phyloP scores from a whole-genome alignment of 2,329 filamentous ascomycete genomes.

The Neoarthrinium moseri region DNA sequence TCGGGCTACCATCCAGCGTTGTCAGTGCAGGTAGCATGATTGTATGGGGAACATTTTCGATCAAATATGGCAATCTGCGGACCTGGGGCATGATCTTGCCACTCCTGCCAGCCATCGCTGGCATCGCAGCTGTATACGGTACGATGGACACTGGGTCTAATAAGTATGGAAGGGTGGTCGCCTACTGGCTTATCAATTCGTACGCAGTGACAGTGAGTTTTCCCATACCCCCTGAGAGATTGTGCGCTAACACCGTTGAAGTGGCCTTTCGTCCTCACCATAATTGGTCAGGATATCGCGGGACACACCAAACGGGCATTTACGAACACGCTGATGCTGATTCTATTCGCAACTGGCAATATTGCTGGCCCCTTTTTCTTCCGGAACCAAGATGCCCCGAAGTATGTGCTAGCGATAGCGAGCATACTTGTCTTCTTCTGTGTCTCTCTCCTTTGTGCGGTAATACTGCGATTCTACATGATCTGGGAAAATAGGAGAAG shows the following conservation, averaged over 20 bases:
- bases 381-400: conserved; percentile 18
- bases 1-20: conserved; percentile 20
- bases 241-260: neutral
- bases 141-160: conserved; percentile 22
- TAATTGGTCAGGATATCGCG: conserved; percentile 31
- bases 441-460: conserved; percentile 19
- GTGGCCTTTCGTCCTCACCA: conserved; percentile 25
- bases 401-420: conserved; percentile 23
- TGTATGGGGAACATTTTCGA: conserved; percentile 21
- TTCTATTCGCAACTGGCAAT: conserved; percentile 18
- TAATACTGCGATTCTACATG: conserved; percentile 19
- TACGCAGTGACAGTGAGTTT: conserved; percentile 22
- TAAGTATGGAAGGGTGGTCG: conserved; percentile 57
- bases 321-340: conserved; percentile 29
- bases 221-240: too few relatives aligned
- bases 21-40: conserved; percentile 23
- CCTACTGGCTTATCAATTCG: conserved; percentile 43
- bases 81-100: conserved; percentile 26
- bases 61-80: conserved; percentile 21
- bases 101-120: conserved; percentile 23
- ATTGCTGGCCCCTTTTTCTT: conserved; percentile 23
- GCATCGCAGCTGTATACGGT: conserved; percentile 21
- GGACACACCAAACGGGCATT: conserved; percentile 34
- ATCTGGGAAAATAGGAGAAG: conserved; percentile 45
- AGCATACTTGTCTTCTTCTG: conserved; percentile 16